Conservation (phyloP, 805 yeast genomes). For the Saturnispora mendoncae region DNA sequence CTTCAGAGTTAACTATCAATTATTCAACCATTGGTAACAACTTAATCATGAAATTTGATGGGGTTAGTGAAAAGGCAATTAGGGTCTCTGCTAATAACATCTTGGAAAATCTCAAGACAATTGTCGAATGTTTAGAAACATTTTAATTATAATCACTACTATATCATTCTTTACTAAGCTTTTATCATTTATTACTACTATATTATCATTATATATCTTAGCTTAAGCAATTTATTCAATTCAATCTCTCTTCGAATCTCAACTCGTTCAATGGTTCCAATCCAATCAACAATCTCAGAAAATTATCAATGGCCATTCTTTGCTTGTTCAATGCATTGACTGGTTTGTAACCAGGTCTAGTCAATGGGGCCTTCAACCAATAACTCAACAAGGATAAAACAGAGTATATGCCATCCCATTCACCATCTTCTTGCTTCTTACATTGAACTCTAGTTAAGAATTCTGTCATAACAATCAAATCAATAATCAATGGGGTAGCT, state of each 20-base stretch:
- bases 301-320: constrained; percentile 85
- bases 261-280: constrained; percentile 84
- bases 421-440: constrained; percentile 42
- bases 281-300: constrained; percentile 82
- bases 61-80: constrained; percentile 63
- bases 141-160: constrained; percentile 24
- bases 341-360: constrained; percentile 83
- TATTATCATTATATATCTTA: no score
- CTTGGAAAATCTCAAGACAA: constrained; percentile 66
- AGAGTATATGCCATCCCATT: constrained; percentile 65
- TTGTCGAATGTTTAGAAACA: constrained; percentile 73
- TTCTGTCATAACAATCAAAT: constrained; percentile 82
- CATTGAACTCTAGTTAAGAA: constrained; percentile 81
- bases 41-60: constrained; percentile 44
- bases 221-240: no score
- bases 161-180: not conserved
- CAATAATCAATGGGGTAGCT: constrained; percentile 92
- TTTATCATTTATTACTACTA: no score
- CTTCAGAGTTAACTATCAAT: constrained; percentile 48
- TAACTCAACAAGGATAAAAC: constrained; percentile 81
- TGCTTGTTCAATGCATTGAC: constrained; percentile 94
- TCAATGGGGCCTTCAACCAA: constrained; percentile 95
- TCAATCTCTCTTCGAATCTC: constrained; percentile 86
- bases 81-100: constrained; percentile 80
- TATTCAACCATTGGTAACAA: constrained; percentile 30